These are phyloP conservation scores for Zymoseptoria passerinii DNA, from an alignment of 2,329 filamentous ascomycete species.

Conservation along the genomic window DNA sequence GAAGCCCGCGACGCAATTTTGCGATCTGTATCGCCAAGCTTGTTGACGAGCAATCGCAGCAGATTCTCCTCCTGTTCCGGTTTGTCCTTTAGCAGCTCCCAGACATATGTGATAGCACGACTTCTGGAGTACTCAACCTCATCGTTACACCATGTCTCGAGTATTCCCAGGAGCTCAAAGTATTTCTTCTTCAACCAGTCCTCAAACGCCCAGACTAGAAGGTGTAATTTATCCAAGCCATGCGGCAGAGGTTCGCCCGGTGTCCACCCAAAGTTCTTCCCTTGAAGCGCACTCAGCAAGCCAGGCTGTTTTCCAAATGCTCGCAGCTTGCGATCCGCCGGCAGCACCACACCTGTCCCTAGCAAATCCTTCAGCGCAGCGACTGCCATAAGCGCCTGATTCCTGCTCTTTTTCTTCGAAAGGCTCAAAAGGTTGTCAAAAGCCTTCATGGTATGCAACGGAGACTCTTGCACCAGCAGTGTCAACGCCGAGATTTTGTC, in stretches of 20 bases:
- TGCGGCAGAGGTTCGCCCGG: constrained; percentile 63
- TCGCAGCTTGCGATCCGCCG: constrained; percentile 70
- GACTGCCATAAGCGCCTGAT: constrained; percentile 85
- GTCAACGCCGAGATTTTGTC: constrained; percentile 96
- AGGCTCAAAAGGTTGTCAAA: constrained; percentile 75
- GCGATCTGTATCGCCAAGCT: constrained; percentile 87
- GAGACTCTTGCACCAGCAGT: constrained; percentile 89
- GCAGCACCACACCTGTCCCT: constrained; percentile 77
- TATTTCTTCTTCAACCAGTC: constrained; percentile 92
- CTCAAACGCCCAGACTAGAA: constrained; percentile 86
- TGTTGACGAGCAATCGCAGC: constrained; percentile 84
- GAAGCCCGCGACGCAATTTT: constrained; percentile 93
- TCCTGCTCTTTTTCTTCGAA: constrained; percentile 87
- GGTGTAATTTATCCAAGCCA: constrained; percentile 63
- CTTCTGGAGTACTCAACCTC: constrained; percentile 90
- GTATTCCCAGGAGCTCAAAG: constrained; percentile 83
- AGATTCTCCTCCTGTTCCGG: constrained; percentile 96
- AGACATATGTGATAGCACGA: constrained; percentile 83
- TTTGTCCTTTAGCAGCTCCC: constrained; percentile 84
- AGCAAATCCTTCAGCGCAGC: constrained; percentile 90
- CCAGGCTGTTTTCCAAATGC: constrained; percentile 73
- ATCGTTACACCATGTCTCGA: constrained; percentile 89
- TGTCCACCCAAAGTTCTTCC: constrained; percentile 56
- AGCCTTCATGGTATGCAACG: constrained; percentile 82
- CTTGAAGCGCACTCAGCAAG: constrained; percentile 62